phyloP scores from a whole-genome alignment of 805 yeast species.

The Grigorovia transvaalensis region DNA sequence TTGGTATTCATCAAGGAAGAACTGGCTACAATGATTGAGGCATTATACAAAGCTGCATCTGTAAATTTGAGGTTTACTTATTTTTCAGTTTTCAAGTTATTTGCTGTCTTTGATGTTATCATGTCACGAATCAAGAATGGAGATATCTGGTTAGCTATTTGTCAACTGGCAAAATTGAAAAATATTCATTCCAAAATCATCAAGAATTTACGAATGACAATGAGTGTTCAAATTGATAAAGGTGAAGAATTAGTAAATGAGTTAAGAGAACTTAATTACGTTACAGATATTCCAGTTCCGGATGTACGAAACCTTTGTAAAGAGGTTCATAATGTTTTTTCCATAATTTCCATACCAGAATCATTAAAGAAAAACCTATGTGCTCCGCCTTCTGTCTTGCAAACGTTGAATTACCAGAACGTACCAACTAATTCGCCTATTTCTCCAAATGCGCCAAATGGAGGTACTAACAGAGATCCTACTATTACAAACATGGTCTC shows the following conservation, averaged over 20 bases:
- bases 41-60: conserved; percentile 17
- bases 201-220: conserved; percentile 17
- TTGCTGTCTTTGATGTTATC: conserved; percentile 23
- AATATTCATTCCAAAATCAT: conserved; percentile 16
- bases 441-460: too few relatives aligned
- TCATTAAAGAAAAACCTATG: background rate
- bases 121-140: conserved; percentile 22
- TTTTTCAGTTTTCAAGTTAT: conserved; percentile 25
- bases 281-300: conserved; percentile 7
- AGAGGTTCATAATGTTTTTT: conserved; percentile 4
- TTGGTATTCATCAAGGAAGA: conserved; percentile 16
- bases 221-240: conserved; percentile 18
- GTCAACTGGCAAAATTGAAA: conserved; percentile 11
- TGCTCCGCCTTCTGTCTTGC: conserved; percentile 1
- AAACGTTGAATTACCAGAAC: conserved; percentile 1
- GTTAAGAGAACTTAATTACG: conserved; percentile 12
- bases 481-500: background rate
- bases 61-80: conserved; percentile 22
- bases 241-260: conserved; percentile 12
- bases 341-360: conserved; percentile 3
- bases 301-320: conserved; percentile 7
- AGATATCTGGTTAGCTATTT: conserved; percentile 18
- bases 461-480: background rate
- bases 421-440: background rate
- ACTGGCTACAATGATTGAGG: conserved; percentile 18